Evolutionary conservation across 768 basidiomycete genomes (phyloP), one percentile per base, ranked within the genome.

Genomic region (Psilocybe sp.): DNA sequence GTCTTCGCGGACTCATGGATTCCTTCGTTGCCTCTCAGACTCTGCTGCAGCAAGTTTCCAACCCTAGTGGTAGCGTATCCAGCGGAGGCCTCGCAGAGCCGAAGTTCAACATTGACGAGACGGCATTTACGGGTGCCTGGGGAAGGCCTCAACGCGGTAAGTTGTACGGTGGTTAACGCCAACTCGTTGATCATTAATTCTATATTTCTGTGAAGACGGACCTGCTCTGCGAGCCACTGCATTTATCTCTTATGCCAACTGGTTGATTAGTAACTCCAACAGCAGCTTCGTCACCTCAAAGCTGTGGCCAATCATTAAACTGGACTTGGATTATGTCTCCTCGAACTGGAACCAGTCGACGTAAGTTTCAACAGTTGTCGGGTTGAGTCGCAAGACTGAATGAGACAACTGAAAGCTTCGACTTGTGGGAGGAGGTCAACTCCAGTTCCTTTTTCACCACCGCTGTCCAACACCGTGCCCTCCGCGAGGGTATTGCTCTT

Each of bases 401-500:
- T n/a, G n/a, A 33, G 15, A 31, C 3, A 11, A 15, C 11, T 16
- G 8, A 13, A 34, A 82, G 80, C 4, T 87, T 81, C 60, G 85
- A 88, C 61, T 69, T 87, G 1, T 87, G 85, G 85, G 85, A 87
- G 60, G 84, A 87, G 64, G 67, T 87, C 20, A 60, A 70, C 9
- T 82, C 83, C 0, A 78, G 80, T 7, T 87, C 85, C 4, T 92
- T 88, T 75, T 90, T 88, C 61, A 91, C 89, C 5, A 79, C 85
- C 0, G 83, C 84, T 1, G 82, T 84, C 0, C 88, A 89, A 55
- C 85, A 89, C 61, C 80, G 81, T 36, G 74, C 87, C 9, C 70
- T 90, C 28, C 84, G 85, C 32, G 74, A 86, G 60, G 87, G 87
- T 15, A 72, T 79, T 4, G 52, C 73, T 0, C 69, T 90, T n/a